Base-by-base conservation (phyloP, 148 eudicot genomes). In the Spergularia marina region DNA sequence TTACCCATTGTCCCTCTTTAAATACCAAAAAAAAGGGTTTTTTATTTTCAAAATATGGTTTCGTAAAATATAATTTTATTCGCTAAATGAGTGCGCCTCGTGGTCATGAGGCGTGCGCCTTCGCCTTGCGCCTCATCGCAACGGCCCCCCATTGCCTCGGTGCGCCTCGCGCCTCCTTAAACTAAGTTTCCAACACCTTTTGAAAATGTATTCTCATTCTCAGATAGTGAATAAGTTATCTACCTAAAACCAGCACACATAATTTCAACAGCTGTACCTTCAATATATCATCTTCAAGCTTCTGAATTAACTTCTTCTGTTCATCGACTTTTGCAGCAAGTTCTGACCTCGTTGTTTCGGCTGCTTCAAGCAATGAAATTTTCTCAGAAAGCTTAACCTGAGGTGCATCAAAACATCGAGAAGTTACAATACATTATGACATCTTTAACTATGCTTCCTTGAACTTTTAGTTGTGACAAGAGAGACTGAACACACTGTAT, bases 261-360 rank as follows among this genome's bases (percentile, higher is more conserved):
- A 75, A 66, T 14, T 17, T 69, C 47, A 55, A 59, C 17, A 36
- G 2, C 51, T 73, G 55, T 82, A 89, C 99, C 99, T 92, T 96
- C 72, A 85, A 80, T 80, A 96, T 96, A 84, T 96, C 99, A 83
- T 96, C 99, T 84, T 96, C 99, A 66, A 96, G 94, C 86, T 92
- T 96, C 87, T 96, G 99, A 81, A 96, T 91, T 61, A 96, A 83
- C 77, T 83, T 86, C 65, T 91, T 87, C 80, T 96, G 98, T 81
- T 96, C 98, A 64, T 86, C 84, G 70, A 92, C 76, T 80, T 85
- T 89, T 47, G 82, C 87, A 72, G 84, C 69, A 30, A 96, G 90
- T 85, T 92, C 93, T 73, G 76, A 74, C 14, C 87, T 83, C 89
- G 89, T 89, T 70, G 81, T 81, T 86, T 96, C 98, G 67, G 99